Evolutionary conservation across 139 green algal genomes (phyloP).

Genomic region (Picochlorum sp.): DNA sequence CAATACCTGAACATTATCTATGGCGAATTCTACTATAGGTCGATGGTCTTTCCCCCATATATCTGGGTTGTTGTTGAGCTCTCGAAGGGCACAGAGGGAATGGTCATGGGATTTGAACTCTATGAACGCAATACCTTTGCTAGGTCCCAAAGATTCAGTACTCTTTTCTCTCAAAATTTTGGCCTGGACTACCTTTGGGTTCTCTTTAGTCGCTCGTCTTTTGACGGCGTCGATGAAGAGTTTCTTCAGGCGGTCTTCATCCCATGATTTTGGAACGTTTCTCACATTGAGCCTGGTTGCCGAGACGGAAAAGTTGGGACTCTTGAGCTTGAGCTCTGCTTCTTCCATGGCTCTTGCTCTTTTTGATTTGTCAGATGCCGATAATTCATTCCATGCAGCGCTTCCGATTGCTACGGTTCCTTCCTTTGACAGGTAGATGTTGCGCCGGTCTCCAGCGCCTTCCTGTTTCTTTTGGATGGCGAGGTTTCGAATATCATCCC

Average conservation of each 20-base stretch:
- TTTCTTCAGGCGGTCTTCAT: slow-evolving; percentile 51
- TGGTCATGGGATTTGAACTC: slow-evolving; percentile 86
- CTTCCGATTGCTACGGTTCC: slow-evolving; percentile 69
- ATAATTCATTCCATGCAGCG: slow-evolving; percentile 63
- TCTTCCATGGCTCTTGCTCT: slow-evolving; percentile 54
- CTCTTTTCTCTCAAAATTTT: slow-evolving; percentile 79
- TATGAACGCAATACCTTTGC: slow-evolving; percentile 77
- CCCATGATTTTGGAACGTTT: slow-evolving; percentile 69
- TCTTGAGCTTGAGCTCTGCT: slow-evolving; percentile 67
- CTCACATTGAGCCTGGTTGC: slow-evolving; percentile 68
- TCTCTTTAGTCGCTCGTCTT: slow-evolving; percentile 66
- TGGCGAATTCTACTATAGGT: slow-evolving; percentile 85
- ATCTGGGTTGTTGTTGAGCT: slow-evolving; percentile 94
- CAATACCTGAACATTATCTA: slow-evolving; percentile 70
- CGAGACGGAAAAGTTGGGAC: slow-evolving; percentile 87
- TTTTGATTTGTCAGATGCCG: slow-evolving; percentile 50
- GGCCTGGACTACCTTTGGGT: slow-evolving; percentile 64
- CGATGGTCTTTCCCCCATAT: slow-evolving; percentile 30
- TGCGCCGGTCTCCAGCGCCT: slow-evolving; percentile 59
- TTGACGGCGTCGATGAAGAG: slow-evolving; percentile 52
- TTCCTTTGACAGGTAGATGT: slow-evolving; percentile 83
- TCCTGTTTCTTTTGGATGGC: slow-evolving; percentile 14
- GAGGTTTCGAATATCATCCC: slow-evolving; percentile 48
- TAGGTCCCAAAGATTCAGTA: slow-evolving; percentile 19
- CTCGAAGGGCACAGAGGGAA: slow-evolving; percentile 75